A percentile compares a stretch with the other conserved stretches of the same genome.
phyloP scores from a whole-genome alignment of 495 filamentous ascomycete genomes.

The Hypoxylon crocopeplum region DNA sequence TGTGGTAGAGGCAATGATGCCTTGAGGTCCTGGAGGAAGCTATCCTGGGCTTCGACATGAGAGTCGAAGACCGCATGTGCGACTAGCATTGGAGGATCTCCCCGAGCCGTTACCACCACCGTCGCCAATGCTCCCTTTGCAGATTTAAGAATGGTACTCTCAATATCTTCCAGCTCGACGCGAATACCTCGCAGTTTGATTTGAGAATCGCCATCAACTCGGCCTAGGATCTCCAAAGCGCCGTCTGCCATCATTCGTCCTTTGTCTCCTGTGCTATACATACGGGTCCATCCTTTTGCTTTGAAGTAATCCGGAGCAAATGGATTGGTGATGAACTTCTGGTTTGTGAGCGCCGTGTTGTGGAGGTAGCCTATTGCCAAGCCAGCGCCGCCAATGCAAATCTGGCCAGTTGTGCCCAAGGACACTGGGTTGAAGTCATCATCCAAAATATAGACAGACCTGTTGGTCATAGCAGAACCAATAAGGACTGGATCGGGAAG shows the following conservation, averaged over 20 bases:
- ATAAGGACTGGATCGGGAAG: no score
- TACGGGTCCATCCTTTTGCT: constrained; percentile 12
- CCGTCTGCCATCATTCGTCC: constrained; percentile 47
- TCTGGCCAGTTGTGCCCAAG: neutral
- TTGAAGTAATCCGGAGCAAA: no score
- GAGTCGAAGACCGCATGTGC: no score
- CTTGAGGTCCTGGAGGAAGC: neutral
- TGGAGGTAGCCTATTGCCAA: neutral
- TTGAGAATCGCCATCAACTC: constrained; percentile 51
- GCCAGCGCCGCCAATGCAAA: neutral
- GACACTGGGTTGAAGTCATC: neutral
- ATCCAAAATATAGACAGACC: neutral
- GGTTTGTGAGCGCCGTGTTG: neutral
- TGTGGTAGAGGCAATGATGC: constrained; percentile 18
- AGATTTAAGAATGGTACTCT: constrained; percentile 35
- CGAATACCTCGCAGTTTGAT: constrained; percentile 50
- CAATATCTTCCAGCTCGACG: constrained; percentile 53
- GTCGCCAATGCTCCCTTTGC: constrained; percentile 10
- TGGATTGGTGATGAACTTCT: no score
- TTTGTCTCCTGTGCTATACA: constrained; percentile 54
- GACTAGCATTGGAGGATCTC: no score
- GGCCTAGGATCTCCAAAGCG: constrained; percentile 40
- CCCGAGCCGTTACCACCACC: no score
- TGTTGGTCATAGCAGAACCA: neutral
- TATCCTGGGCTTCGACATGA: no score